Evolutionary conservation across 2,329 filamentous ascomycete species (phyloP), one percentile per base, ranked within the genome.

Genomic region (Cercospora sp.): DNA sequence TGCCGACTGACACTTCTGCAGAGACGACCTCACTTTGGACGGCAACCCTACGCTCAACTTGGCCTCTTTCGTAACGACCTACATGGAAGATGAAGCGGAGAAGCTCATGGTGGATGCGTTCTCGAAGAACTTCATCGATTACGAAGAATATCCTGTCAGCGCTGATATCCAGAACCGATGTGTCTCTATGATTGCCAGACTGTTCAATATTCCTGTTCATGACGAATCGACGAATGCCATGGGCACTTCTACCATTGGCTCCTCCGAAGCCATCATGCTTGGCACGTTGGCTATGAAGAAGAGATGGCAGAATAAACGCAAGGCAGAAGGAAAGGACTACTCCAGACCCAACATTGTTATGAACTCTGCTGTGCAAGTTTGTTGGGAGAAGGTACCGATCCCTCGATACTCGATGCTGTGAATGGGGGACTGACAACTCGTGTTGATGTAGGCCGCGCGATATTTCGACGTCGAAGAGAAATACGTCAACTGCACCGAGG

Each of bases 11-110:
- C 40, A 55, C 28, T 12, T 5, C 21, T 26, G n/a, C 24, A 63
- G 60, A 37, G 60, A 63, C n/a, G 45, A 51, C 24, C 45, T 59
- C 18, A 30, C 30, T 7, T 26, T 66, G 8, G 49, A 60, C 45
- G 18, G 43, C 40, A 66, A 62, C 58, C 63, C 30, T 21, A 76
- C 74, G 0, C 73, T 75, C 71, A 95, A 92, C 80, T 82, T 98
- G 75, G 94, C 94, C 32, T 94, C 90, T 43, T 98, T 98, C 77
- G 93, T 97, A 72, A 97, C 94, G 1, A 97, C 94, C 0, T 97
- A 96, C 84, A 97, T 97, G 93, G 94, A 97, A 83, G 92, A 97
- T 57, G 94, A 97, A 81, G 94, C 91, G 21, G 94, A 97, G 82
- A 93, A 96, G 81, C 91, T 97, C 81, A 98, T 98, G 94, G 45